phyloP scores from a whole-genome alignment of 164 flowering plant genomes.

The Vitis cinerea region DNA sequence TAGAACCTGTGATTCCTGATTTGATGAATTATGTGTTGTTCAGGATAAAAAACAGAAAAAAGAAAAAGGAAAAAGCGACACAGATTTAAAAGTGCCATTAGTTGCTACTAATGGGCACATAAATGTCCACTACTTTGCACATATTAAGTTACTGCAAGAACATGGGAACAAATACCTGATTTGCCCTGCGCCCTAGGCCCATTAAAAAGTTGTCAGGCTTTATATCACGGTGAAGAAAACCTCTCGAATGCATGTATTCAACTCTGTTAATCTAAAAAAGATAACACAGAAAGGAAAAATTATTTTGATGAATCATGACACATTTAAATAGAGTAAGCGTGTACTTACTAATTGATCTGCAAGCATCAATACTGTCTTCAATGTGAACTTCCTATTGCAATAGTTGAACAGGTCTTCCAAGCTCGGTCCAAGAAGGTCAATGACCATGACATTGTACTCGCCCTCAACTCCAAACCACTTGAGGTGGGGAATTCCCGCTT shows the following conservation, averaged over 20 bases:
- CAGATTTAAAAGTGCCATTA: too few relatives aligned
- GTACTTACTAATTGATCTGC: slow-evolving; percentile 68
- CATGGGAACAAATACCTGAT: slow-evolving; percentile 41
- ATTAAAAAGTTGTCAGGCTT: slow-evolving; percentile 79
- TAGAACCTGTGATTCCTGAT: too few relatives aligned
- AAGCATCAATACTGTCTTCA: slow-evolving; percentile 75
- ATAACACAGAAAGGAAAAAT: background rate
- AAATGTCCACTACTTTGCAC: background rate
- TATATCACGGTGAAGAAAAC: slow-evolving; percentile 76
- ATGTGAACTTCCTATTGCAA: slow-evolving; percentile 58
- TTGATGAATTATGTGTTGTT: too few relatives aligned
- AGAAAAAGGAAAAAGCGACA: background rate
- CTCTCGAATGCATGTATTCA: slow-evolving; percentile 70
- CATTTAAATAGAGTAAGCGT: background rate
- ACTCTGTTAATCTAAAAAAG: slow-evolving; percentile 60
- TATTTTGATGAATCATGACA: background rate
- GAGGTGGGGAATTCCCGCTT: slow-evolving; percentile 69
- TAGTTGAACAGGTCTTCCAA: slow-evolving; percentile 72
- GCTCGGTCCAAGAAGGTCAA: slow-evolving; percentile 78
- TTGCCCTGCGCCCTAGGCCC: slow-evolving; percentile 76
- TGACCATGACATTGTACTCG: slow-evolving; percentile 64
- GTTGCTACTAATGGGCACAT: background rate
- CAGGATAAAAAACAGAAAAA: background rate
- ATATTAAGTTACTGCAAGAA: background rate
- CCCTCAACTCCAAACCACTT: slow-evolving; percentile 79